Percentiles rank a stretch among this genome's conserved stretches.
These are phyloP conservation scores for Plasmodium vivax DNA, from an alignment of 169 alveolate genomes.

Conservation along the genomic window DNA sequence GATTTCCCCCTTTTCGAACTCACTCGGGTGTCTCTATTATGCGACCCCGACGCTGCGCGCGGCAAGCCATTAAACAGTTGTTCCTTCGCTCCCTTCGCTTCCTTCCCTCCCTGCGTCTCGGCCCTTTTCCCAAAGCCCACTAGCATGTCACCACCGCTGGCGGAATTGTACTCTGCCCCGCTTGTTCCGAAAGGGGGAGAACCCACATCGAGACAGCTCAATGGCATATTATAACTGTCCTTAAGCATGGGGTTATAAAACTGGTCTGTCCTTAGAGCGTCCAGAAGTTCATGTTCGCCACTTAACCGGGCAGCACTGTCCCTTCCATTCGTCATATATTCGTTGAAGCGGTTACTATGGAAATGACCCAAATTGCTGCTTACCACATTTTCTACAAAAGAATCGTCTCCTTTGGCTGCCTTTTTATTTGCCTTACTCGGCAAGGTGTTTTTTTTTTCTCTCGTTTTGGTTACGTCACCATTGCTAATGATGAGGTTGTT, in stretches of 20 bases:
- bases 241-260: not conserved
- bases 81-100: not conserved
- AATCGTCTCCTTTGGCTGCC: not conserved
- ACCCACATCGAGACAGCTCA: not conserved
- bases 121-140: not conserved
- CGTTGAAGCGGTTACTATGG: not conserved
- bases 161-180: not conserved
- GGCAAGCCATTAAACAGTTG: not conserved
- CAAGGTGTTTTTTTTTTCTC: not conserved
- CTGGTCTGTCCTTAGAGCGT: not conserved
- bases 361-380: not conserved
- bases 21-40: not conserved
- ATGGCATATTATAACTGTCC: not conserved
- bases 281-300: not conserved
- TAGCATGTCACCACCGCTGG: constrained; percentile 5
- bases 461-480: not conserved
- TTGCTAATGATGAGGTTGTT: not conserved
- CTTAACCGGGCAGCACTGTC: not conserved
- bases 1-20: not conserved
- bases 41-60: not conserved
- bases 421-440: not conserved
- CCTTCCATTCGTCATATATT: not conserved
- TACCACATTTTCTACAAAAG: not conserved
- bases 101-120: not conserved
- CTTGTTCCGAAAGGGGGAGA: not conserved